These are phyloP conservation scores for Cyclotella distinguenda DNA, from an alignment of 108 stramenopile genomes.

Conservation along the genomic window DNA sequence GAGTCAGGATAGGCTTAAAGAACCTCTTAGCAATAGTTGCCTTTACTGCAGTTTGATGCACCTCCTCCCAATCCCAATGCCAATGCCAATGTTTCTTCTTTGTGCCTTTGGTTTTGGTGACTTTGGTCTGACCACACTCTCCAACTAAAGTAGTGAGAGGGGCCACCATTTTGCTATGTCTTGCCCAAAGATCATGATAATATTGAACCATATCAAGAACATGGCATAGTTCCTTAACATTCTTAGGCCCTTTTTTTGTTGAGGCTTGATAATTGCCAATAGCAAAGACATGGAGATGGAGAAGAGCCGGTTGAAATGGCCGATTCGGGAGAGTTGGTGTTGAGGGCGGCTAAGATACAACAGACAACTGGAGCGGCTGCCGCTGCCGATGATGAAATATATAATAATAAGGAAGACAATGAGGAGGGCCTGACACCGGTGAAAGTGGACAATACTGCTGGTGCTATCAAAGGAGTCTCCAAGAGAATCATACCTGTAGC, in stretches of 20 bases:
- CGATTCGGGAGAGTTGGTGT: no score
- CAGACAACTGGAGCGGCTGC: no score
- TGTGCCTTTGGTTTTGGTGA: background rate
- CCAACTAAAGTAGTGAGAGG: constrained; percentile 1
- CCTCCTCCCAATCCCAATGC: background rate
- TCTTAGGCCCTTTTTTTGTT: constrained; percentile 21
- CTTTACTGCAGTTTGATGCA: constrained; percentile 2
- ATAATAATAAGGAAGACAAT: no score
- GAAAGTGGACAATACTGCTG: no score
- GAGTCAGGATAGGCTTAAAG: background rate
- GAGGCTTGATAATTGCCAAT: no score
- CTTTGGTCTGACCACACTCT: constrained; percentile 1
- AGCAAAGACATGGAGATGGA: no score
- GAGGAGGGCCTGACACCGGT: no score
- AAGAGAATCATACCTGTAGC: no score
- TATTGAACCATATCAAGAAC: background rate
- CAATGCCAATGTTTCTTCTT: background rate
- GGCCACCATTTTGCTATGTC: background rate
- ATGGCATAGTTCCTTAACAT: constrained; percentile 3
- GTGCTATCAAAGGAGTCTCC: no score
- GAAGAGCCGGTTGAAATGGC: no score
- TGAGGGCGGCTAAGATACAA: no score
- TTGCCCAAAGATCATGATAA: background rate
- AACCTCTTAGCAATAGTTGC: background rate
- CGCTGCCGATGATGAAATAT: no score